phyloP scores from a whole-genome alignment of 768 basidiomycete species.

The Tricholoma sp. region DNA sequence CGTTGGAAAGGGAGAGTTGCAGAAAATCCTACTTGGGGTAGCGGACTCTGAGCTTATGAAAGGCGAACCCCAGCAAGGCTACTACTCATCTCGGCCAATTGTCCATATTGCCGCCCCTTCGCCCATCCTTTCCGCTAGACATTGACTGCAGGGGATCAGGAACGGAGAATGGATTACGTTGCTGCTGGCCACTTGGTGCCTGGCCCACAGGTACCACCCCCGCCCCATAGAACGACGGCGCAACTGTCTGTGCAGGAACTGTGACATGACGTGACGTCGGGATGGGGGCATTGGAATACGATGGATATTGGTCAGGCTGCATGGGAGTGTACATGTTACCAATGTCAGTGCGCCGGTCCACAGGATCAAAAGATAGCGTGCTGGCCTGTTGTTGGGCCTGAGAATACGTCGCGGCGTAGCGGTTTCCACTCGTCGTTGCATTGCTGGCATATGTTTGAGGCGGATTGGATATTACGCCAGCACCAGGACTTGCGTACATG shows the following conservation, averaged over 20 bases:
- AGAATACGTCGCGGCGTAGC: slow-evolving; percentile 55
- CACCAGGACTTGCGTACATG: slow-evolving; percentile 40
- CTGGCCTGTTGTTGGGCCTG: slow-evolving; percentile 37
- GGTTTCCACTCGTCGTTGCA: slow-evolving; percentile 48
- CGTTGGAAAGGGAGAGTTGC: background rate
- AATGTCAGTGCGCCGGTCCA: slow-evolving; percentile 60
- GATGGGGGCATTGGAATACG: slow-evolving; percentile 40
- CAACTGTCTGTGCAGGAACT: slow-evolving; percentile 46
- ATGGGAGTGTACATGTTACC: slow-evolving; percentile 72
- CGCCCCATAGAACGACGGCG: slow-evolving; percentile 67
- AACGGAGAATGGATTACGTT: slow-evolving; percentile 39
- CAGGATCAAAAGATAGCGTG: slow-evolving; percentile 47
- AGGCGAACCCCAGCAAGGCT: background rate
- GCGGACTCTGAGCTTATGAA: background rate
- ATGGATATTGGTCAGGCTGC: slow-evolving; percentile 75
- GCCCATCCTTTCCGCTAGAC: slow-evolving; percentile 45
- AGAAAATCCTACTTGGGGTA: slow-evolving; percentile 5
- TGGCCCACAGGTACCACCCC: slow-evolving; percentile 50
- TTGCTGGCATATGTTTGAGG: slow-evolving; percentile 64
- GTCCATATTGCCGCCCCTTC: slow-evolving; percentile 60
- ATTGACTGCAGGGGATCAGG: slow-evolving; percentile 35
- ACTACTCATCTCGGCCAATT: slow-evolving; percentile 58
- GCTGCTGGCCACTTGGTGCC: slow-evolving; percentile 25
- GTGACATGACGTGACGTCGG: slow-evolving; percentile 40
- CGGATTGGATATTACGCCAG: slow-evolving; percentile 64